Base-by-base conservation (phyloP, 2,329 filamentous ascomycete genomes). In the Stemphylium beticola region DNA sequence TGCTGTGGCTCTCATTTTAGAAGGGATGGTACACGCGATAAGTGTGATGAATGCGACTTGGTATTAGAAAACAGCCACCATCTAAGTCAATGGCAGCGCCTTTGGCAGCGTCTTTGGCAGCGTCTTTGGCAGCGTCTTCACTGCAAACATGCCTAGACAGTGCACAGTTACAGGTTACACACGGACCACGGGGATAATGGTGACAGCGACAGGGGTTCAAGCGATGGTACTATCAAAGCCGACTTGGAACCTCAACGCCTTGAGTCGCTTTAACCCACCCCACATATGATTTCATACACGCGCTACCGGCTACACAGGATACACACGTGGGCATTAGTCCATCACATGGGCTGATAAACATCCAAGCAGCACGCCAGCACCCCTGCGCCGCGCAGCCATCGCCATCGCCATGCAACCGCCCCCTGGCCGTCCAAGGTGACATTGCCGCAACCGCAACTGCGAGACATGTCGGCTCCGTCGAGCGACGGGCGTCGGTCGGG, bases 401-500 rank as follows among this genome's bases (percentile, higher is more conserved):
- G 46, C 39, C 37, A 55, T 59, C 55, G 67, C 67, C 56, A 73
- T 73, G 69, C 63, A 59, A 55, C 62, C 44, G n/a, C 40, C 55
- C 55, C 65, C 57, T 61, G 61, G 53, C 53, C 62, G 49, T 49
- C 54, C 49, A 45, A 65, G 64, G 67, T 69, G 66, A 65, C 55
- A 54, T 46, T 54, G 62, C 53, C 59, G 49, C 39, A 55, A 40
- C 53, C 57, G 50, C 36, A 56, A 41, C 41, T 53, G 24, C 57
- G 46, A 47, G 49, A 64, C 36, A 75, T 75, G 72, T 70, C 71
- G 43, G 60, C 56, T 7, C 67, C 69, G 53, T 67, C 72, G 31
- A 74, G 69, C 62, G 62, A 72, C 41, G 67, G 68, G 54, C 72
- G 67, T 46, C 69, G 55, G 31, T 74, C 72, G 37, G 51, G 63